phyloP scores from a whole-genome alignment of 257 asterid genomes.

The Gentiana dahurica region DNA sequence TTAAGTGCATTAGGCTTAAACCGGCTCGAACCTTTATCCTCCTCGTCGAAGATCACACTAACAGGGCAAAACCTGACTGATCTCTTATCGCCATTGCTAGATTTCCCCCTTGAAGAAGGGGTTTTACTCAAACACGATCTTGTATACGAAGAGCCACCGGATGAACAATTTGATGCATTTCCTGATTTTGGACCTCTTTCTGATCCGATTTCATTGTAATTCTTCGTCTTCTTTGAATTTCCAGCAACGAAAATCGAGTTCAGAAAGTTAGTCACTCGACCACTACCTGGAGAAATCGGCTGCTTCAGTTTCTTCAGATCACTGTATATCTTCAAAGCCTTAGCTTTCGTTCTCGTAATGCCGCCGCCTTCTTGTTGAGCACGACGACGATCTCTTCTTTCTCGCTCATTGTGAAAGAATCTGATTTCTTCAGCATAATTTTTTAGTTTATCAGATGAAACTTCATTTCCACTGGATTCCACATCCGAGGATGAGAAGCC shows the following conservation, averaged over 20 bases:
- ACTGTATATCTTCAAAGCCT: slow-evolving; percentile 68
- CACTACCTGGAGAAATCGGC: slow-evolving; percentile 85
- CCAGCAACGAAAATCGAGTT: slow-evolving; percentile 66
- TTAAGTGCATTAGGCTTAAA: slow-evolving; percentile 16
- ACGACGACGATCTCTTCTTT: slow-evolving; percentile 2
- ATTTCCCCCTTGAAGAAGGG: slow-evolving; percentile 57
- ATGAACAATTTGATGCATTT: slow-evolving; percentile 59
- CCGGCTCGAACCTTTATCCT: slow-evolving; percentile 24
- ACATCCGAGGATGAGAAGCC: slow-evolving; percentile 57
- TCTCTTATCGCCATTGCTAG: slow-evolving; percentile 40
- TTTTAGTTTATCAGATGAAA: slow-evolving; percentile 16
- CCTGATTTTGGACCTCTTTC: slow-evolving; percentile 25
- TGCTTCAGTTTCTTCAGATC: slow-evolving; percentile 80
- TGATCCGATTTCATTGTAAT: slow-evolving; percentile 10
- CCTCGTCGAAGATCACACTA: slow-evolving; percentile 61
- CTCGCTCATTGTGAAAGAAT: slow-evolving; percentile 3
- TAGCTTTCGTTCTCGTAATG: slow-evolving; percentile 50
- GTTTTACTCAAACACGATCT: slow-evolving; percentile 86
- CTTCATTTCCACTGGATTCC: slow-evolving; percentile 18
- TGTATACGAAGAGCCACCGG: slow-evolving; percentile 70
- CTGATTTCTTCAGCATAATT: slow-evolving; percentile 8
- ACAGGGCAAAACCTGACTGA: slow-evolving; percentile 71
- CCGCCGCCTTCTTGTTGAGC: slow-evolving; percentile 47
- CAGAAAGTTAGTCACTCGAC: slow-evolving; percentile 58
- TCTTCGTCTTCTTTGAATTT: slow-evolving; percentile 28